Percentiles rank a stretch among this genome's conserved stretches.
phyloP scores from a whole-genome alignment of 1,284 basidiomycete genomes.

The Irpex sp. region DNA sequence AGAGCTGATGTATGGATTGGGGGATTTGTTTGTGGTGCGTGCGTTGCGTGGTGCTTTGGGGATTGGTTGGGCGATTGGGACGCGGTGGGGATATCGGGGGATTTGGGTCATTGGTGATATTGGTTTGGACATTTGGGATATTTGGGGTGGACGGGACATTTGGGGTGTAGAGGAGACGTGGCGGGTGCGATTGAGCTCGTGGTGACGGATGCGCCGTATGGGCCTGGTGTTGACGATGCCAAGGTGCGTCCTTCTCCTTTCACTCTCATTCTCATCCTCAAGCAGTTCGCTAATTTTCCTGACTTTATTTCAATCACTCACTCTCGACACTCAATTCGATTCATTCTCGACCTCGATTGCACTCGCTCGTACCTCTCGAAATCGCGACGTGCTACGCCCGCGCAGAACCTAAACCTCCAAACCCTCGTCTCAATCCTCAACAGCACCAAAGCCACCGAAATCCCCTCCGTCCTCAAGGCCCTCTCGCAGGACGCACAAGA shows the following conservation, averaged over 20 bases:
- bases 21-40: no score
- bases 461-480: constrained; percentile 71
- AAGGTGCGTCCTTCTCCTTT: constrained; percentile 53
- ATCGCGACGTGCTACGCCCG: background rate
- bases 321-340: background rate
- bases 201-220: constrained; percentile 81
- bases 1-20: no score
- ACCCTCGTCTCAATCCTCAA: constrained; percentile 92
- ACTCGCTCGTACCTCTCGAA: no score
- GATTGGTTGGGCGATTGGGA: no score
- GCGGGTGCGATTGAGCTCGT: constrained; percentile 67
- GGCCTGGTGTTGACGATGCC: constrained; percentile 81
- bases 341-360: no score
- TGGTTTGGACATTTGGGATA: no score
- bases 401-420: constrained; percentile 74
- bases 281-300: background rate
- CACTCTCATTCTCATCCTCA: background rate
- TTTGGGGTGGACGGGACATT: background rate
- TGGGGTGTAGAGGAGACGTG: constrained; percentile 60
- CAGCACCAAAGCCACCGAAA: constrained; percentile 91
- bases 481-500: constrained; percentile 85
- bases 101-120: no score
- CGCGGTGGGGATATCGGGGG: no score
- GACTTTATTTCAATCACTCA: background rate
- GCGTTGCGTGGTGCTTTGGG: no score